Base-by-base conservation (phyloP, 2,329 filamentous ascomycete genomes). In the Tolypocladium ovalisporum region DNA sequence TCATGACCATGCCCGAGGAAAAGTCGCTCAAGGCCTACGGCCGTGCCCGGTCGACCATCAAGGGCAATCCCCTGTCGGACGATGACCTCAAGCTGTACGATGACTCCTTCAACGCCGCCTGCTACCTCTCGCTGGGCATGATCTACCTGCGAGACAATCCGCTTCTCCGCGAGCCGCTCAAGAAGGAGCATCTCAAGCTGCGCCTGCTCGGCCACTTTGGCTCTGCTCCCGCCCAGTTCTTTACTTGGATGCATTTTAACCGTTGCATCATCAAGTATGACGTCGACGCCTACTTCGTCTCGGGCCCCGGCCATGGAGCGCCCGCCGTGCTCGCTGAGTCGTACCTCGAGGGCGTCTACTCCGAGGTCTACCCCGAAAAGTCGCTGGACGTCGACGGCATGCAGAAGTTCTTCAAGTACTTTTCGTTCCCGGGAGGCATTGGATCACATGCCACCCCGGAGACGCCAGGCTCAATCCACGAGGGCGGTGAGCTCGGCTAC, bases 221-320 rank as follows among this genome's bases (percentile, higher is more conserved):
- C 56, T 89, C 86, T 3, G 87, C 88, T 54, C 85, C 88, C n/a
- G 88, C 88, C 17, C 88, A 91, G 71, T 85, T 87, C 58, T 91
- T 92, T 72, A 88, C 87, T 37, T 91, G 85, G 70, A 88, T 90
- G 75, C 88, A 91, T 73, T 87, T 90, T 78, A 91, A 91, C 71
- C 85, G 87, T 37, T 75, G 91, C 59, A 90, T 91, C 77, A 90
- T 88, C 71, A 91, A 90, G 72, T 88, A 90, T 66, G 82, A 89
- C 62, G 74, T 91, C 54, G 79, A 92, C 65, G 79, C 82, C 35
- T 78, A 89, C 63, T 91, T 89, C 68, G 76, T 92, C 58, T 89
- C 86, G 2, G 88, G 88, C 7, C 88, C 88, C 0, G 88, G 88
- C 44, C 88, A 92, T 63, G 88, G 88, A 57, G 88, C 88, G 1